Conservation (phyloP, 2,329 filamentous ascomycete species). For the Pseudogymnoascus sp. region DNA sequence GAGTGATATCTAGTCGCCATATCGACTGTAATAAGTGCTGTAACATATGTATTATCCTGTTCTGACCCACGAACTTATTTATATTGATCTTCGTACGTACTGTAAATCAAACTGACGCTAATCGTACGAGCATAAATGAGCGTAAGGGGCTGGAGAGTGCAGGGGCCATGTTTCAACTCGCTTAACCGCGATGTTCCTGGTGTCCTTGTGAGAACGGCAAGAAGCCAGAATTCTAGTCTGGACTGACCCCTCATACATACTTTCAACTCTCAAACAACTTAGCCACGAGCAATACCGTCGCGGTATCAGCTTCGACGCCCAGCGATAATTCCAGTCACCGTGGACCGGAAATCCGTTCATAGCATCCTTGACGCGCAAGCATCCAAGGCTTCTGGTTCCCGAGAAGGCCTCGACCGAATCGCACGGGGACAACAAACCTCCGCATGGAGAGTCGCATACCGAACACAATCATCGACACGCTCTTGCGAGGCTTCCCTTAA, state of each 20-base stretch:
- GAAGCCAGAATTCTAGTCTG: slow-evolving; percentile 6
- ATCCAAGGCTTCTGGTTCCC: neutral
- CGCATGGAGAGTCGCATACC: slow-evolving; percentile 8
- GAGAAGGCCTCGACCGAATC: slow-evolving; percentile 4
- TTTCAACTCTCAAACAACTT: neutral
- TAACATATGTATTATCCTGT: neutral
- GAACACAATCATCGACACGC: neutral
- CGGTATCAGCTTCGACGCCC: neutral
- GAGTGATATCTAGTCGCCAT: neutral
- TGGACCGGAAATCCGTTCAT: neutral
- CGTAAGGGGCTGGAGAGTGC: slow-evolving; percentile 7
- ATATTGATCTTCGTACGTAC: slow-evolving; percentile 9
- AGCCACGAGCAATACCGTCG: neutral
- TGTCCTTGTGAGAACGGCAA: slow-evolving; percentile 6
- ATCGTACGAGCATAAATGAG: slow-evolving; percentile 6
- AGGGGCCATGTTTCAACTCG: slow-evolving; percentile 9
- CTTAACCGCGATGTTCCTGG: slow-evolving; percentile 7
- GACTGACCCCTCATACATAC: slow-evolving; percentile 7
- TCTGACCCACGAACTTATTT: neutral
- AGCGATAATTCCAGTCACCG: neutral
- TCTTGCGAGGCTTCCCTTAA: neutral
- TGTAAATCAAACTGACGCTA: slow-evolving; percentile 6
- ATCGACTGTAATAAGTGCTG: neutral
- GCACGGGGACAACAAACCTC: slow-evolving; percentile 1
- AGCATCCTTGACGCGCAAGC: slow-evolving; percentile 2